Conservation (phyloP, 2,329 filamentous ascomycete genomes). For the Ilyonectria destructans region DNA sequence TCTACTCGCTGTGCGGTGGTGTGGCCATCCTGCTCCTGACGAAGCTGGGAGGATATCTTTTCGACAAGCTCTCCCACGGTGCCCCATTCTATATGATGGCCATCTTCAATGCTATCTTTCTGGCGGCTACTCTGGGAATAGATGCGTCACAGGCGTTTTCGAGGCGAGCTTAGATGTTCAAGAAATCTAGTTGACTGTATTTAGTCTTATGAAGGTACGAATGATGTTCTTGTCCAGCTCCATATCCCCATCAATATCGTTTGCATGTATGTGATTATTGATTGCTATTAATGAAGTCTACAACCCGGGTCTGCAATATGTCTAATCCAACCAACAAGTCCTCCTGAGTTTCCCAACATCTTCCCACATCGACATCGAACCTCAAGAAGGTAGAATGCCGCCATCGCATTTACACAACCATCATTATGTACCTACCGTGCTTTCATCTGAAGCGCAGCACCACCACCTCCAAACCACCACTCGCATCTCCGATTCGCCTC, state of each 20-base stretch:
- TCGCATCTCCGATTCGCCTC: not conserved
- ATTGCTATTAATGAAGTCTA: not conserved
- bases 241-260: not conserved
- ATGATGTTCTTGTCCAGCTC: not conserved
- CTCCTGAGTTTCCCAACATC: not conserved
- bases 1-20: constrained; percentile 93
- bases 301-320: too few relatives aligned
- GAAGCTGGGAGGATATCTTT: constrained; percentile 89
- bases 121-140: constrained; percentile 70
- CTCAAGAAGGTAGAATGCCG: not conserved
- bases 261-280: too few relatives aligned
- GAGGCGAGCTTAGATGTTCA: constrained; percentile 32
- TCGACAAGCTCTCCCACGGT: constrained; percentile 81
- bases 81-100: constrained; percentile 98
- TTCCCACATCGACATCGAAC: not conserved
- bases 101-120: constrained; percentile 83
- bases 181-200: not conserved
- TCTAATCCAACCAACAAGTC: too few relatives aligned
- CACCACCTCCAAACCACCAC: not conserved
- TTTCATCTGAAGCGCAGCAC: not conserved
- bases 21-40: constrained; percentile 92
- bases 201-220: constrained; percentile 41
- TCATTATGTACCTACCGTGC: too few relatives aligned
- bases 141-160: constrained; percentile 63
- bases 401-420: not conserved